Conservation (phyloP, 1,139 yeast genomes). For the Suhomyces wounanorum region DNA sequence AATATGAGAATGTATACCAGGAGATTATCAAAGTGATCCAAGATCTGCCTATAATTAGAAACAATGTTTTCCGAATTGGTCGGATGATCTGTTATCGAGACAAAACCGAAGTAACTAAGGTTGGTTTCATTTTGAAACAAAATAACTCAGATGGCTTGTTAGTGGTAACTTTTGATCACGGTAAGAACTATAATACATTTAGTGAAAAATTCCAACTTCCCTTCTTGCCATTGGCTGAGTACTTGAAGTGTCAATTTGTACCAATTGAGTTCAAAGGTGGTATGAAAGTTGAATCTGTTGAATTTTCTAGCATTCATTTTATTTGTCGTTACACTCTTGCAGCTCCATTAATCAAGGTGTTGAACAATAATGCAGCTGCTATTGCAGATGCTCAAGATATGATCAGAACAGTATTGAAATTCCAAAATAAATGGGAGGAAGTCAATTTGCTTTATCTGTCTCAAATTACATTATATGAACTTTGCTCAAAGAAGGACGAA, state of each 20-base stretch:
- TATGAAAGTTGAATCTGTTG: constrained; percentile 46
- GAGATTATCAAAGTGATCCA: constrained; percentile 51
- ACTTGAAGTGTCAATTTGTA: constrained; percentile 29
- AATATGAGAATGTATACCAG: constrained; percentile 46
- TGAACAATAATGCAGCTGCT: constrained; percentile 46
- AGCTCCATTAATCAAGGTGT: constrained; percentile 42
- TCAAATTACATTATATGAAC: constrained; percentile 56
- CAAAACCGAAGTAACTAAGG: constrained; percentile 36
- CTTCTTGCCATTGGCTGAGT: constrained; percentile 44
- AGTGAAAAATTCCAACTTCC: constrained; percentile 45
- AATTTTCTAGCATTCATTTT: constrained; percentile 51
- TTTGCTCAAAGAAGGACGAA: constrained; percentile 46
- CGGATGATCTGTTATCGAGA: constrained; percentile 63
- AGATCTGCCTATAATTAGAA: constrained; percentile 47
- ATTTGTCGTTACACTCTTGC: constrained; percentile 49
- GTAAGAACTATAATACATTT: constrained; percentile 35
- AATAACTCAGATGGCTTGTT: constrained; percentile 33
- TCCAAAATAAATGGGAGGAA: constrained; percentile 51
- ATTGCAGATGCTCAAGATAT: constrained; percentile 44
- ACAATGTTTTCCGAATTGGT: constrained; percentile 53
- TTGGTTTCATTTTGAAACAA: constrained; percentile 58
- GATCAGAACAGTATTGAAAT: constrained; percentile 39
- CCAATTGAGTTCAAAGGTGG: constrained; percentile 35
- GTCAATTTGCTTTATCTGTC: constrained; percentile 44
- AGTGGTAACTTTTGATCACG: constrained; percentile 49